Percentiles rank a stretch among this genome's conserved stretches.
Conservation (phyloP, 768 basidiomycete species). For the Mycena capillaripes region DNA sequence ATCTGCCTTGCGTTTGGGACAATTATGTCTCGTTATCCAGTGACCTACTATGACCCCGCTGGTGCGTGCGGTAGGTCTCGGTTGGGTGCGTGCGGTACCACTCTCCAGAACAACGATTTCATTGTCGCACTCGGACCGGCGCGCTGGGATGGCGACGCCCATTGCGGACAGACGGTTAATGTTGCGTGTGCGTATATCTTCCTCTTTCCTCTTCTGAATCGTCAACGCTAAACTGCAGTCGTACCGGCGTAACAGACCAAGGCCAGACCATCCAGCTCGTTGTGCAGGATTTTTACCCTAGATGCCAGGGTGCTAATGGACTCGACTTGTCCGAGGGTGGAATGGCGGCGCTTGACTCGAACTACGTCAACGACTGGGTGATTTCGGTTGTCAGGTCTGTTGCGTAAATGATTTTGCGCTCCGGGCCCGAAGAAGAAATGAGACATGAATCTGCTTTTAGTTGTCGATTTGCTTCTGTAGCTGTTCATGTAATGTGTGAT, state of each 20-base stretch:
- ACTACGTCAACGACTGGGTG: conserved; percentile 28
- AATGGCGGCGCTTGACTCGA: conserved; percentile 25
- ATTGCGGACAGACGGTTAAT: conserved; percentile 23
- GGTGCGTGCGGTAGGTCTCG: too few species aligned
- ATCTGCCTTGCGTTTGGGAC: not conserved
- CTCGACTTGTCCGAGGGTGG: conserved; percentile 25
- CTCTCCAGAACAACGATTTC: conserved; percentile 19
- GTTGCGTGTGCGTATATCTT: conserved; percentile 22
- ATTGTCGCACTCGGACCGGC: conserved; percentile 24
- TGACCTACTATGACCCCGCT: conserved; percentile 28
- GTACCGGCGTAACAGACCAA: conserved; percentile 14
- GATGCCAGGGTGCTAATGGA: conserved; percentile 28
- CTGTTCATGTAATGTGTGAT: not conserved
- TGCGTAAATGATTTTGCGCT: conserved; percentile 3
- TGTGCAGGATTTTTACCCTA: conserved; percentile 26
- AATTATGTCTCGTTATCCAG: not conserved
- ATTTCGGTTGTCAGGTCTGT: conserved; percentile 25
- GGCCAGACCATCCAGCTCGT: conserved; percentile 10
- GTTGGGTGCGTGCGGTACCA: conserved; percentile 15
- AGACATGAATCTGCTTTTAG: not conserved
- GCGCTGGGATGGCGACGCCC: conserved; percentile 24
- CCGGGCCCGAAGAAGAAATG: not conserved
- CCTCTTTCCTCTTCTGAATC: conserved; percentile 2
- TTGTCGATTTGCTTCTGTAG: not conserved
- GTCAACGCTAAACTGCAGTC: not conserved